Conservation (phyloP, 257 asterid genomes). For the Mitragyna speciosa region DNA sequence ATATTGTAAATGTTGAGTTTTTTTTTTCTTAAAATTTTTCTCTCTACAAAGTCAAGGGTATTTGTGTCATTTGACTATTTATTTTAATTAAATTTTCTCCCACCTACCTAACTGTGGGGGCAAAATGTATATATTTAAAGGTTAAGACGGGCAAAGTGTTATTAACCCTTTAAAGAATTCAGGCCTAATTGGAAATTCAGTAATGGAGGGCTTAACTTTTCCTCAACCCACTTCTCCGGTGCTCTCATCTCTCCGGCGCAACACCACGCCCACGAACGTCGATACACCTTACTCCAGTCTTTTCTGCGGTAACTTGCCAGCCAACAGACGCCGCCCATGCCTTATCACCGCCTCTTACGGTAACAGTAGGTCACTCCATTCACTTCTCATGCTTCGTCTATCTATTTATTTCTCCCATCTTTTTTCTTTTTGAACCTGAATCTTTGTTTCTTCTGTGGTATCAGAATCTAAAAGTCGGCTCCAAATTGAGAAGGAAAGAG, state of each 20-base stretch:
- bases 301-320: conserved; percentile 24
- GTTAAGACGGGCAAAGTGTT: no score
- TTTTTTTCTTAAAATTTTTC: no score
- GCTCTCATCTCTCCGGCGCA: conserved; percentile 25
- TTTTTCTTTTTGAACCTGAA: background rate
- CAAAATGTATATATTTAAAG: no score
- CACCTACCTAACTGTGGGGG: no score
- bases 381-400: background rate
- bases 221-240: conserved; percentile 21
- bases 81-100: no score
- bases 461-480: conserved; percentile 58
- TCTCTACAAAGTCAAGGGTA: no score
- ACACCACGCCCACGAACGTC: conserved; percentile 6
- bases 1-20: no score
- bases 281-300: conserved; percentile 30
- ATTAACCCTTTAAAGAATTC: no score
- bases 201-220: conserved; percentile 52
- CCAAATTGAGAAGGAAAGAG: conserved; percentile 51
- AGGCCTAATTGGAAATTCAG: background rate
- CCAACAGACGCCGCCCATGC: conserved; percentile 38
- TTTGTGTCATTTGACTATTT: no score
- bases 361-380: conserved; percentile 58
- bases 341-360: conserved; percentile 48
- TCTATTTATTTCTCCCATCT: background rate
- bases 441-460: background rate